Evolutionary conservation across 805 yeast species (phyloP), one percentile per base, ranked within the genome.

Genomic region (Teunomyces cretensis): DNA sequence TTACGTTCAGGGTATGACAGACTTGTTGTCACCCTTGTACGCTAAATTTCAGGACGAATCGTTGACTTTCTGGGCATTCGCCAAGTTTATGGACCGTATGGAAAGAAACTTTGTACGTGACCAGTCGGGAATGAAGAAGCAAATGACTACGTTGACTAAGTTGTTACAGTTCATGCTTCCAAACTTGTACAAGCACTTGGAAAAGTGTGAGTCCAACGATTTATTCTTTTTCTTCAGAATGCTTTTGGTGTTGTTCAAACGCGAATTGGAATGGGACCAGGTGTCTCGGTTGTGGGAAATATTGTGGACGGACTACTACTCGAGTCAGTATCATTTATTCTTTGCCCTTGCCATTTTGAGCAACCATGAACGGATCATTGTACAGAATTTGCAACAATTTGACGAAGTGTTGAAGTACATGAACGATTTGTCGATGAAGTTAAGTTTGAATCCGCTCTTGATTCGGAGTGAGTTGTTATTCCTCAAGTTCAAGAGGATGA

Each of bases 1-100:
- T 0, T 94, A 94, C 58, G 96, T 94, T 14, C 99, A 94, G 68
- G 99, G 99, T 1, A 94, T 94, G 99, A 82, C 94, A 8, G 99
- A 94, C 64, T 70, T 94, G 42, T 69, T 94, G 30, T 86, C 97
- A 0, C 97, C 97, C 0, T 65, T 94, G 2, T 94, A 89, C 61
- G 80, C 76, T 43, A 66, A 59, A 57, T 70, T 54, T 52, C 76
- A 77, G 52, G 96, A 91, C 61, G 96, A 91, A 53, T 70, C 84
- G 0, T 57, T 89, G 17, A 74, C 96, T 5, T 94, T 94, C 62
- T 89, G 97, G 95, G 84, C 90, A 7, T 92, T 94, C 68, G 75
- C 80, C 2, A 80, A 82, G 32, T 88, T 88, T 53, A 92, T 94
- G 98, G 89, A 88, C 41, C 72, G 94, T 44, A 90, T 92, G 97